Evolutionary conservation across 139 green algal genomes (phyloP).

Genomic region (Chlamydomonas schloesseri): DNA sequence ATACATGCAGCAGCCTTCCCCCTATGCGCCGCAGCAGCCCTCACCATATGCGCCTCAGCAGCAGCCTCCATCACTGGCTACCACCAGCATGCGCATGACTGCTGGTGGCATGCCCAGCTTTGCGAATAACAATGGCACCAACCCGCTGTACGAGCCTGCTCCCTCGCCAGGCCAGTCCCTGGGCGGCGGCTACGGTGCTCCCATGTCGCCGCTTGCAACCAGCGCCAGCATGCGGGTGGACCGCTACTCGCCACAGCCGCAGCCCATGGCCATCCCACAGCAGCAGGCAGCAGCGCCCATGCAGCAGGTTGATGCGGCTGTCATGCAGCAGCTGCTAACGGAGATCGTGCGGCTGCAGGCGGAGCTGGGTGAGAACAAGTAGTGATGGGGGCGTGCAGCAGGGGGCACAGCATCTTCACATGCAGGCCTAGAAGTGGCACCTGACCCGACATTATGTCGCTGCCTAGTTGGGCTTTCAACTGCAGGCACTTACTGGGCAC

Average conservation of each 20-base stretch:
- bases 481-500: too few relatives aligned
- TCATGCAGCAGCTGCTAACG: not conserved
- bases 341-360: not conserved
- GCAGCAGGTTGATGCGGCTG: not conserved
- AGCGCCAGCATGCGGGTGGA: not conserved
- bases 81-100: not conserved
- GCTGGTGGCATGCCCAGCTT: not conserved
- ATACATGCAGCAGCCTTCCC: not conserved
- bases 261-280: too few relatives aligned
- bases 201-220: not conserved
- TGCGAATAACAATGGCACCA: not conserved
- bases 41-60: too few relatives aligned
- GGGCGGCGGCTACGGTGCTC: not conserved
- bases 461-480: too few relatives aligned
- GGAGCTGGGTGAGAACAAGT: not conserved
- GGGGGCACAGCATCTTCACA: too few relatives aligned
- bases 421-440: too few relatives aligned
- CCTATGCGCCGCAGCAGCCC: not conserved
- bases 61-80: not conserved
- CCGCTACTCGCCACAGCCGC: not conserved
- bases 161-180: not conserved
- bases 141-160: not conserved
- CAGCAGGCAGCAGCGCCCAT: not conserved
- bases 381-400: too few relatives aligned
- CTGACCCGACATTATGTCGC: too few relatives aligned